Percentiles rank a stretch among this genome's conserved stretches.
Evolutionary conservation across 495 filamentous ascomycete genomes (phyloP).

Genomic region (Aspergillus olivimuriae): DNA sequence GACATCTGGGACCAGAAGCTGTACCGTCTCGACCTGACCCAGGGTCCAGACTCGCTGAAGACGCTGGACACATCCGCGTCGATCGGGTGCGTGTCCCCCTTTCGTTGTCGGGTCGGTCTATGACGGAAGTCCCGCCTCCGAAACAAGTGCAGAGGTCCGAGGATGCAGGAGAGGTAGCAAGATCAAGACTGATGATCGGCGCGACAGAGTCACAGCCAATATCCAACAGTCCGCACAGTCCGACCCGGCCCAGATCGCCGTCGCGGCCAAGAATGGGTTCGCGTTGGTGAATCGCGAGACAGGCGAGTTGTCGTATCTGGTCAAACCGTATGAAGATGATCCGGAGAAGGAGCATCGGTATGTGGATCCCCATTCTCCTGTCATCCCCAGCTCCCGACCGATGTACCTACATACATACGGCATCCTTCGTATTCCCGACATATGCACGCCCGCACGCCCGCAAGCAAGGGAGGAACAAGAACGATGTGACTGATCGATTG

Average conservation of each 20-base stretch:
- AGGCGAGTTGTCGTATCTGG: constrained; percentile 55
- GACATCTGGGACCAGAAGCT: constrained; percentile 79
- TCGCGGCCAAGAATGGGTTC: constrained; percentile 77
- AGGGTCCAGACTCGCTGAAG: constrained; percentile 57
- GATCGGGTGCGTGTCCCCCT: constrained; percentile 46
- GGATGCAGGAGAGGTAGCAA: no score
- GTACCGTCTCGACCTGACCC: constrained; percentile 63
- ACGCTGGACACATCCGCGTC: constrained; percentile 60
- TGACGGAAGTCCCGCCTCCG: no score
- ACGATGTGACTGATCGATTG: constrained; percentile 12
- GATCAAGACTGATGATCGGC: constrained; percentile 4
- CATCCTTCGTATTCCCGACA: no score
- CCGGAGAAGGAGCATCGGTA: constrained; percentile 42
- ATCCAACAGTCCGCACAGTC: constrained; percentile 59
- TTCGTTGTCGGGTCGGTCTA: no score
- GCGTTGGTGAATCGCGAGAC: constrained; percentile 66
- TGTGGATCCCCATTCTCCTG: no score
- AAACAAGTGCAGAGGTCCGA: no score
- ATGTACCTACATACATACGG: no score
- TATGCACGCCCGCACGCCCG: neutral
- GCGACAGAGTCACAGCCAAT: constrained; percentile 64
- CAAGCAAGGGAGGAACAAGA: no score
- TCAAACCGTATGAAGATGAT: constrained; percentile 47
- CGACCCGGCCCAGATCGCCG: constrained; percentile 55
- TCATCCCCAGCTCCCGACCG: no score